A percentile compares a stretch with the other conserved stretches of the same genome.
phyloP scores from a whole-genome alignment of 1,139 yeast species.

The Protomyces inundatus region DNA sequence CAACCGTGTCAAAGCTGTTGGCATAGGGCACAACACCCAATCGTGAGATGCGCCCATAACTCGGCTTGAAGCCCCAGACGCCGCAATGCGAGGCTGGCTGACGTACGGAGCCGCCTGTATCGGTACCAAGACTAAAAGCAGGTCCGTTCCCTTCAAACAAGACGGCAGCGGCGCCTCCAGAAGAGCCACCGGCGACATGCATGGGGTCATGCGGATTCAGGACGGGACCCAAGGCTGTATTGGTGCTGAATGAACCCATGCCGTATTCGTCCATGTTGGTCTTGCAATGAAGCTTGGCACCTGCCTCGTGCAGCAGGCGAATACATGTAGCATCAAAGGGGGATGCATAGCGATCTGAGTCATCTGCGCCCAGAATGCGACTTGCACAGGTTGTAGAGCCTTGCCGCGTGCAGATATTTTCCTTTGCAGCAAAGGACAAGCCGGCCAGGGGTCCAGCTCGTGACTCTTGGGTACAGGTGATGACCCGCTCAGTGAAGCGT shows the following conservation, averaged over 20 bases:
- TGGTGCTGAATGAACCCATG: conserved; percentile 65
- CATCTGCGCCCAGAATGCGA: conserved; percentile 18
- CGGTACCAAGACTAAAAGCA: conserved; percentile 56
- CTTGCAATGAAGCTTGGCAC: conserved; percentile 63
- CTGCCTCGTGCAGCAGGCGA: conserved; percentile 48
- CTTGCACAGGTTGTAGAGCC: conserved; percentile 25
- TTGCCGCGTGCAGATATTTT: conserved; percentile 18
- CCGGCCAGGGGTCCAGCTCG: neutral
- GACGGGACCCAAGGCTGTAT: conserved; percentile 58
- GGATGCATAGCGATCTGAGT: conserved; percentile 48
- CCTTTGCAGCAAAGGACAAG: conserved; percentile 18
- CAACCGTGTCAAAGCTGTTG: conserved; percentile 91
- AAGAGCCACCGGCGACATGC: conserved; percentile 77
- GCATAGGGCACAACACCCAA: conserved; percentile 93
- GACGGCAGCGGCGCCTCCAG: conserved; percentile 88
- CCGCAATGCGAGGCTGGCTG: conserved; percentile 87
- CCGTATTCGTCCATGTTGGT: conserved; percentile 97
- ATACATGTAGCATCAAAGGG: conserved; percentile 82
- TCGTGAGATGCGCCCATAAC: conserved; percentile 84
- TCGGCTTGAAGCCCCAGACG: conserved; percentile 80
- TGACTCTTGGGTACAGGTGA: neutral
- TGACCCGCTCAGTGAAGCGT: neutral
- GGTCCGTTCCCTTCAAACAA: conserved; percentile 37
- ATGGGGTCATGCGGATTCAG: conserved; percentile 54
- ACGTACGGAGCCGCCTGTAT: conserved; percentile 94